Percentiles rank a stretch among this genome's conserved stretches.
Evolutionary conservation across 2,329 filamentous ascomycete species (phyloP).

Genomic region (Neofusicoccum sp.): DNA sequence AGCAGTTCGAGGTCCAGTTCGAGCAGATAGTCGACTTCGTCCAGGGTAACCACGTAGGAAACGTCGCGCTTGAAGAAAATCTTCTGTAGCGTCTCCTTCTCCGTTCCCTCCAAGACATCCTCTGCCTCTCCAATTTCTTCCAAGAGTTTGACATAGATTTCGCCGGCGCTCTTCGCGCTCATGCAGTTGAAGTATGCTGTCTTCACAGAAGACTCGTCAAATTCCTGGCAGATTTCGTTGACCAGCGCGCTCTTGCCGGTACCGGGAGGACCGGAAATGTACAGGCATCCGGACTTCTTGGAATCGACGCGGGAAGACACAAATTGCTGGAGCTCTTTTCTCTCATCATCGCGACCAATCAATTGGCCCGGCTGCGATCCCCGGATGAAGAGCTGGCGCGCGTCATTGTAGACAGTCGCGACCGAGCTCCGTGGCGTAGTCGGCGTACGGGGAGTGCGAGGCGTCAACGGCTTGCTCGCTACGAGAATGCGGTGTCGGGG

Average conservation of each 20-base stretch:
- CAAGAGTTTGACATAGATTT: slow-evolving; percentile 79
- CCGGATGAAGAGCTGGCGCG: slow-evolving; percentile 83
- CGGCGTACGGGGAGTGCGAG: slow-evolving; percentile 76
- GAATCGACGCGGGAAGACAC: slow-evolving; percentile 64
- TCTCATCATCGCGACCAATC: slow-evolving; percentile 74
- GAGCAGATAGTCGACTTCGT: slow-evolving; percentile 94
- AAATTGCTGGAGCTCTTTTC: slow-evolving; percentile 68
- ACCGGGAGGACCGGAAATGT: slow-evolving; percentile 92
- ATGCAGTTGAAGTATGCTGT: slow-evolving; percentile 93
- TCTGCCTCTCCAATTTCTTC: slow-evolving; percentile 65
- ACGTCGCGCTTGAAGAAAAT: slow-evolving; percentile 66
- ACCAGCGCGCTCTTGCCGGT: slow-evolving; percentile 97
- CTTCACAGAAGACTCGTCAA: slow-evolving; percentile 58
- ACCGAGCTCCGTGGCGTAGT: slow-evolving; percentile 65
- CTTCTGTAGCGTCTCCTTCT: slow-evolving; percentile 67
- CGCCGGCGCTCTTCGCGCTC: slow-evolving; percentile 86
- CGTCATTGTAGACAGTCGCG: slow-evolving; percentile 82
- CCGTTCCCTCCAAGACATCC: slow-evolving; percentile 66
- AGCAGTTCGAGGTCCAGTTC: slow-evolving; percentile 86
- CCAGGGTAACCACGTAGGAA: slow-evolving; percentile 82
- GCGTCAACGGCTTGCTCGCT: slow-evolving; percentile 72
- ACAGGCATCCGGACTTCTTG: slow-evolving; percentile 76
- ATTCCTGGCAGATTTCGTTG: slow-evolving; percentile 70
- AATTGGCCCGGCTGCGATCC: slow-evolving; percentile 74
- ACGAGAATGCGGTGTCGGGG: slow-evolving; percentile 84